Base-by-base conservation (phyloP, 345 rosid species). In the Populus nigra region DNA sequence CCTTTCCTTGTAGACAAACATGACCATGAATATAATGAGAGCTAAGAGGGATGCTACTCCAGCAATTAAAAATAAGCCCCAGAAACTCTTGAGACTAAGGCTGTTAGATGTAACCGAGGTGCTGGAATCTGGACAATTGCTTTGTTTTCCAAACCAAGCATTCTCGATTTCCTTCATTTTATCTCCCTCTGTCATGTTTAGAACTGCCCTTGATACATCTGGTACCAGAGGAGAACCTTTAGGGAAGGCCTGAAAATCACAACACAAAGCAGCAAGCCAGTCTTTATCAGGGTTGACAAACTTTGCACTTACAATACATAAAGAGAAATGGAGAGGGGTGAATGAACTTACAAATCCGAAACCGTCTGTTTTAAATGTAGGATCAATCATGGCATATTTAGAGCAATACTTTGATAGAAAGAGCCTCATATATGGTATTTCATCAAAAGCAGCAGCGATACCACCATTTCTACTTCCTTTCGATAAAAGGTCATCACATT, bases 401-500 rank as follows among this genome's bases (percentile, higher is more conserved):
- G 78, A 68, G 65, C 82, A 63, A 75, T 83, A 68, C 63, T 50
- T 7, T 1, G 73, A 45, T 0, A 85, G 81, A 27, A 87, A 77
- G 8, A 87, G 49, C 50, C 70, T 83, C 36, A 75, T 71, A 20
- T 66, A 85, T 8, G 85, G 79, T 0, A 78, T 61, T 53, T 83
- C 88, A 2, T 87, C 88, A 45, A 87, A 78, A n/a, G 85, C 83
- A 16, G 88, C 89, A 11, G 71, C 61, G 49, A 81, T 83, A 1
- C 85, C 86, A 20, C 27, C 87, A 49, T 70, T 76, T n/a, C 12
- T n/a, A 38, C 78, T 82, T 53, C 86, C 87, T 33, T 68, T 69
- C 1, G 77, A 33, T 23, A 76, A 69, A 18, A 87, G 83, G 22
- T 36, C 68, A 2, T 82, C 66, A 23, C 81, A 85, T 8, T 89